Base-by-base conservation (phyloP, 83 land plant genomes). In the Picea abies region DNA sequence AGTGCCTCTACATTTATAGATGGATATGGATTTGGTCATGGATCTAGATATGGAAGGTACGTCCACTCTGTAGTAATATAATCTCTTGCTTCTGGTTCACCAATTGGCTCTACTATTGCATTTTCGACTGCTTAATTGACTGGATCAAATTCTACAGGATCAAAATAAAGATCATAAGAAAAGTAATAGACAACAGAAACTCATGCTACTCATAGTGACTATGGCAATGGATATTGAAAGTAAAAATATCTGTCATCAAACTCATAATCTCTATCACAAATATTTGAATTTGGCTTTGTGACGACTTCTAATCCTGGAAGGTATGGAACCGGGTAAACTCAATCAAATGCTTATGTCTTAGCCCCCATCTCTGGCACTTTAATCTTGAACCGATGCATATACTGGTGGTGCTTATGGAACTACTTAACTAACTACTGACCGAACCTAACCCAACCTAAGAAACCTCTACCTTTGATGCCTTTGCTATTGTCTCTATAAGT, bases 1-100 rank as follows among this genome's bases (percentile, higher is more conserved):
- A 64, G 67, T 64, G 8, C 67, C 26, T 64, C 5, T 4, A 64
- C 22, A 9, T n/a, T 35, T 35, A 35, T 35, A 35, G 1, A 1
- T 35, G 1, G 35, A 35, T 35, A 35, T 35, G 35, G 35, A 35
- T 1, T 35, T 35, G 67, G 67, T 22, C 67, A n/a, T 64, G 67
- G 23, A n/a, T 64, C 67, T 64, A 64, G 26, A 64, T 7, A 64
- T 64, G 67, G 25, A 64, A 64, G 67, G 67, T 64, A 64, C 67
- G 10, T 20, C 67, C 26, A 2, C 67, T 64, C 67, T 64, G 23
- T 64, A 22, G 7, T 64, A 64, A 64, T n/a, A 64, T 1, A 64
- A 64, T 64, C 26, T 22, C 0, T 0, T n/a, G 0, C 26, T 64
- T 64, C 67, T 64, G 23, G 67, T 64, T 25, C 67, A 64, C 67